Evolutionary conservation across 345 rosid genomes (phyloP).

Genomic region (Lepidium didymum): DNA sequence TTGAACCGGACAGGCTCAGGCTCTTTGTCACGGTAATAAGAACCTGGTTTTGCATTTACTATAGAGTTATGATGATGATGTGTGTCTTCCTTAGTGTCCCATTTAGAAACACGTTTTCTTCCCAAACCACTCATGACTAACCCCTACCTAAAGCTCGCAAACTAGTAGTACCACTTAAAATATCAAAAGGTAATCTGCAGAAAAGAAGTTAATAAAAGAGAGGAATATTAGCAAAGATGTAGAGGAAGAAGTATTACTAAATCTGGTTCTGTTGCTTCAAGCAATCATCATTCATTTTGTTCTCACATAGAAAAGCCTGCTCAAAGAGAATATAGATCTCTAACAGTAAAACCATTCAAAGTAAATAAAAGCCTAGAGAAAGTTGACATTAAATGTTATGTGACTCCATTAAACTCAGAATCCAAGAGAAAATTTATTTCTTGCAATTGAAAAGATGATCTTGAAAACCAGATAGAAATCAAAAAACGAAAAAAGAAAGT

Average conservation of each 20-base stretch:
- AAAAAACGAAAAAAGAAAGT: not conserved
- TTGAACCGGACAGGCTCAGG: conserved; percentile 38
- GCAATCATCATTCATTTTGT: not conserved
- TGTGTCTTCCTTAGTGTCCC: conserved; percentile 64
- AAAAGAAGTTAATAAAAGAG: not conserved
- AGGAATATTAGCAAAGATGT: not conserved
- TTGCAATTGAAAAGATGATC: not conserved
- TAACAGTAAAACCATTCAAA: not conserved
- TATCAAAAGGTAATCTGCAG: not conserved
- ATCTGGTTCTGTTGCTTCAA: not conserved
- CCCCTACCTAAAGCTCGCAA: not conserved
- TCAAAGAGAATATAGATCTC: not conserved
- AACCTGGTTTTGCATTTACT: conserved; percentile 34
- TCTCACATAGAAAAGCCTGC: not conserved
- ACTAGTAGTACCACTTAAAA: not conserved
- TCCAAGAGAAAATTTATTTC: not conserved
- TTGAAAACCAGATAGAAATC: not conserved
- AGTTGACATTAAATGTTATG: not conserved
- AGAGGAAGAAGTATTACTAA: not conserved
- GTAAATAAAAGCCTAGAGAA: not conserved
- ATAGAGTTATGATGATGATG: conserved; percentile 34
- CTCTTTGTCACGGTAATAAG: conserved; percentile 39
- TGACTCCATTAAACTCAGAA: not conserved
- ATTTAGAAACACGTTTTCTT: conserved; percentile 57
- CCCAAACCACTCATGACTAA: conserved; percentile 50